Evolutionary conservation across 2,329 filamentous ascomycete genomes (phyloP), one percentile per base, ranked within the genome.

Genomic region (Hyphodiscus sp.): DNA sequence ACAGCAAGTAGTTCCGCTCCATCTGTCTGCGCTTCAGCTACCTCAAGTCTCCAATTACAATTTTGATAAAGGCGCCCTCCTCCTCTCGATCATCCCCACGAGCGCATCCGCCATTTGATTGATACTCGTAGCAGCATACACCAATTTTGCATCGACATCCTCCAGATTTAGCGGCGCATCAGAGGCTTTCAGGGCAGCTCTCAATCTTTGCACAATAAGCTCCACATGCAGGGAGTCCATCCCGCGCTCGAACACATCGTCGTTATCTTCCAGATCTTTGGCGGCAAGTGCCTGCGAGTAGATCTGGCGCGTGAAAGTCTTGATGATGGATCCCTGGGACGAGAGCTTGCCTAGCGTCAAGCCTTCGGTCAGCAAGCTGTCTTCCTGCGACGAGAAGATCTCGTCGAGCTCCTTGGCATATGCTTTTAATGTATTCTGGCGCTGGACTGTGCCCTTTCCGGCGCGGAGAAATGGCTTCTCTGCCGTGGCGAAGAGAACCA

Each of bases 401-500:
- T 58, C 45, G 18, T 71, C 65, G 2, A 73, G 38, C 52, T 71
- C 67, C 0, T 59, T n/a, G 10, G 56, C 51, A 49, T 70, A 72
- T 15, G 64, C 30, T 6, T 63, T 55, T 2, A 70, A 18, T 2
- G 67, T 68, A 18, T 55, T 45, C 19, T 55, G 55, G 9, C 70
- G 60, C 51, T 70, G 70, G 1, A 73, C 57, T 1, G 70, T 72
- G 1, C 71, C 71, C 52, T 74, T 74, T 0, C 62, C 62, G 6
- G 70, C 64, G 43, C 68, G 63, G 1, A 65, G 56, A 51, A 73
- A 65, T 0, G 70, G 69, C 58, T 69, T 70, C 0, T 61, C 63
- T 1, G 65, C 47, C 9, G 58, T 54, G 0, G 67, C 61, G 18
- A 73, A 66, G 2, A 65, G 29, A 19, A 73, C 67, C 38, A 64